phyloP scores from a whole-genome alignment of 148 eudicot species.

The Camellia lanceoleosa region DNA sequence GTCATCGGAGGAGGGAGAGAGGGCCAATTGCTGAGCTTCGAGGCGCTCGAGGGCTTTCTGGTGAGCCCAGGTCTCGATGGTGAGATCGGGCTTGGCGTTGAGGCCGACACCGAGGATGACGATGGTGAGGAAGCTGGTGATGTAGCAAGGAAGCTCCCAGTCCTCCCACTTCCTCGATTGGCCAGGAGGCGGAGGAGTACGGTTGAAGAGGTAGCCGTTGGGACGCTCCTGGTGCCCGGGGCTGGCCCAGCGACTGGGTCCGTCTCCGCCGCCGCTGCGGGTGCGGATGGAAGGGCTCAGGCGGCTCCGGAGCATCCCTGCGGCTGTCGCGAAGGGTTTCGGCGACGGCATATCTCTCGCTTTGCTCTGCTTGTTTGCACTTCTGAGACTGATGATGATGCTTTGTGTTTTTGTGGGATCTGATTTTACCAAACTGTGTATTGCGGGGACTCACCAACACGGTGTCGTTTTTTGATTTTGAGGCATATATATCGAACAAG shows the following conservation, averaged over 20 bases:
- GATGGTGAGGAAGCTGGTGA: conserved; percentile 90
- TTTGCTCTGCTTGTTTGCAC: neutral
- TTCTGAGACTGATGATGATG: neutral
- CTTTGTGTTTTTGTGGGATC: neutral
- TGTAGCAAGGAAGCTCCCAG: conserved; percentile 95
- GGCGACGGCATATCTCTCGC: conserved; percentile 37
- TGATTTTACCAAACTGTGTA: neutral
- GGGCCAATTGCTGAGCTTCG: conserved; percentile 36
- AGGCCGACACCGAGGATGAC: conserved; percentile 95
- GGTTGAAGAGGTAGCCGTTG: conserved; percentile 82
- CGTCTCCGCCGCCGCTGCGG: conserved; percentile 43
- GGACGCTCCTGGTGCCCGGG: conserved; percentile 97
- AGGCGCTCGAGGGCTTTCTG: conserved; percentile 86
- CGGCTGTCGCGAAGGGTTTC: conserved; percentile 52
- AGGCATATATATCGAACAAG: no score
- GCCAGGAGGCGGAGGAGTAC: conserved; percentile 76
- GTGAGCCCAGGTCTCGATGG: conserved; percentile 98
- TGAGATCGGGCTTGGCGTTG: conserved; percentile 87
- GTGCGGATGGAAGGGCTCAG: conserved; percentile 53
- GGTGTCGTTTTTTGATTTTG: neutral
- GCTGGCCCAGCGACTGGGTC: conserved; percentile 58
- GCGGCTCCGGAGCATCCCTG: conserved; percentile 49
- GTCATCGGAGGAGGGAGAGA: conserved; percentile 29
- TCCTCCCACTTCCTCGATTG: conserved; percentile 90
- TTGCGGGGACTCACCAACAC: neutral